Evolutionary conservation across 768 basidiomycete species (phyloP), one percentile per base, ranked within the genome.

Genomic region (Suillus placidus): DNA sequence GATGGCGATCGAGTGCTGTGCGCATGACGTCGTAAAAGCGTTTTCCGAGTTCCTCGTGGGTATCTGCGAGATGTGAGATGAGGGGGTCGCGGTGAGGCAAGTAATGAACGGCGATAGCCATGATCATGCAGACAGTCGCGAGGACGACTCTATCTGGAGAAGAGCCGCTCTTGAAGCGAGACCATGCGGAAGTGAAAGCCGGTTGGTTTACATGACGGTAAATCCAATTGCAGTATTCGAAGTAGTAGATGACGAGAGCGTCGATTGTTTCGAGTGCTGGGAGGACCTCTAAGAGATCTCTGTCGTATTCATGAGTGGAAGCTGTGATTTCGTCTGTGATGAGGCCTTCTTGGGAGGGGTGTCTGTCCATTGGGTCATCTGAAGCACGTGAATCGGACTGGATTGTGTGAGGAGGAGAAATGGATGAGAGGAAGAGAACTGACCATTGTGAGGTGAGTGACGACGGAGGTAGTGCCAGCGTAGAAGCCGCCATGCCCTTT

Each of bases 161-260:
- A 49, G 79, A 73, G 40, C 90, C 91, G 40, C 79, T 83, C 74
- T 92, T 93, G 81, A 89, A 93, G 35, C 86, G 86, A 37, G 85
- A 81, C 92, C 92, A 94, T 26, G 88, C 87, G 34, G 81, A 76
- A 13, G 78, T 77, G 73, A 94, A 91, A 16, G 86, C 80, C 2
- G 78, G 64, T 62, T 88, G 83, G 75, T 92, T 89, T 66, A 94
- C 85, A 72, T 92, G 88, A 47, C 90, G 87, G 76, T 93, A 92
- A 61, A 93, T 87, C 92, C 92, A 94, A 76, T 91, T 93, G 83
- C 91, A 92, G 72, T 91, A 91, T 69, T 92, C 90, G 71, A 93
- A 93, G 76, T 94, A 94, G 77, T 88, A 89, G 57, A 78, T 77
- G 72, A 94, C 82, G 61, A 94, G 86, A 20, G 83, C 85, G 71